Evolutionary conservation across 352 stramenopile genomes (phyloP), one percentile per base, ranked within the genome.

Genomic region (Plasmopara muralis): DNA sequence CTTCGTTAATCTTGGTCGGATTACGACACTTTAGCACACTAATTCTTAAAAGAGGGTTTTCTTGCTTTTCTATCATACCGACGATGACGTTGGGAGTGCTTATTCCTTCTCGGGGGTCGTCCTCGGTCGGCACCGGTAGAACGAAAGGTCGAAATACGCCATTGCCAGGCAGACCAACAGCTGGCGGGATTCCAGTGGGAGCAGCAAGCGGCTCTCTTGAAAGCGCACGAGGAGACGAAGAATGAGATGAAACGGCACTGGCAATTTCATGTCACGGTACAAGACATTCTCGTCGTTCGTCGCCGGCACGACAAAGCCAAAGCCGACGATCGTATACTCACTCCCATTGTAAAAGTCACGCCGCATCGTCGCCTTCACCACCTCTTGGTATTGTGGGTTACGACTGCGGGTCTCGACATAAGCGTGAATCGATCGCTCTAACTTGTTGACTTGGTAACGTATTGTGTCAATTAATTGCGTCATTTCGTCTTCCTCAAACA

Each of bases 211-310:
- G 44, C 71, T 84, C 60, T 89, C 77, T 52, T 85, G 73, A 33
- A 84, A 67, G 0, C 75, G 74, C 28, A 81, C 58, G 13, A 86
- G 30, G 5, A 84, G 42, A 16, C 77, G 70, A 28, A 86, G 37
- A 0, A 64, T 43, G 20, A 89, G 54, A 35, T 89, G 77, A 37
- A 85, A 79, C 29, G 68, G 66, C 28, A 74, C 62, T 0, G 77
- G 77, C 0, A 71, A 50, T 43, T 73, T 78, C 64, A 80, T 64
- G 50, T 85, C 67, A 9, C 55, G 72, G 41, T 77, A 81, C 28
- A 76, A 41, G 25, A 85, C 77, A 46, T 85, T 83, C 15, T 61
- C 34, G 18, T 65, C 30, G 59, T 89, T 89, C 25, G 74, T 85
- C 15, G 70, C 62, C 0, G 63, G 72, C 8, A 85, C 40, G 6